Conservation (phyloP, 2,329 filamentous ascomycete genomes). For the Cryphonectria japonica region DNA sequence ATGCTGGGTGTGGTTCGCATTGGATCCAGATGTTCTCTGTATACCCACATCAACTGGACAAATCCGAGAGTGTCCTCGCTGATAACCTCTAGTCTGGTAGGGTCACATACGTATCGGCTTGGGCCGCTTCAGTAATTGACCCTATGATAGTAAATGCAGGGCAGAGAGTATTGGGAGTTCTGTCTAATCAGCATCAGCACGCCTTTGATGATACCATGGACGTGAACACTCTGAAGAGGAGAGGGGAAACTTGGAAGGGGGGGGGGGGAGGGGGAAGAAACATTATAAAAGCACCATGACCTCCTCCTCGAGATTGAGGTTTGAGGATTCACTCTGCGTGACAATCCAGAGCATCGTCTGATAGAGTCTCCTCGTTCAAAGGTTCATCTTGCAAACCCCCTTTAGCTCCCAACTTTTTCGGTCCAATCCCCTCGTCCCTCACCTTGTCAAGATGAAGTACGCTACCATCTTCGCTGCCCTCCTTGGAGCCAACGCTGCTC, state of each 20-base stretch:
- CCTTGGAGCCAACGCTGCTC: constrained; percentile 19
- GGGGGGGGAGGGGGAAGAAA: too few species aligned
- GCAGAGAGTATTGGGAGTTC: neutral
- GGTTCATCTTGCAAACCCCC: neutral
- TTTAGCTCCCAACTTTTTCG: neutral
- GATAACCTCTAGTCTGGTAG: neutral
- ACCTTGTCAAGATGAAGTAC: constrained; percentile 25
- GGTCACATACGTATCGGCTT: neutral
- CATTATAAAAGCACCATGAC: constrained; percentile 1
- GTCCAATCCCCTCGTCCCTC: neutral
- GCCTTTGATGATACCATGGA: constrained; percentile 7
- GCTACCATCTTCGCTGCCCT: constrained; percentile 11
- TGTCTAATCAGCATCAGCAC: neutral
- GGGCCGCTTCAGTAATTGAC: neutral
- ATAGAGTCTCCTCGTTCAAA: neutral
- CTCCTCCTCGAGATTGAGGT: neutral
- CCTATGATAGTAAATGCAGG: neutral
- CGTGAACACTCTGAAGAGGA: neutral
- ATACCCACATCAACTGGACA: neutral
- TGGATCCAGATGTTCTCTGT: constrained; percentile 14
- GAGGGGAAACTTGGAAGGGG: too few species aligned
- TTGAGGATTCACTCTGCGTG: neutral
- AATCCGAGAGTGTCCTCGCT: neutral
- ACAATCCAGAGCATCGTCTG: neutral
- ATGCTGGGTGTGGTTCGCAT: neutral